These are phyloP conservation scores for Teratosphaeriaceae sp. DNA, from an alignment of 2,329 filamentous ascomycete genomes.

Conservation along the genomic window DNA sequence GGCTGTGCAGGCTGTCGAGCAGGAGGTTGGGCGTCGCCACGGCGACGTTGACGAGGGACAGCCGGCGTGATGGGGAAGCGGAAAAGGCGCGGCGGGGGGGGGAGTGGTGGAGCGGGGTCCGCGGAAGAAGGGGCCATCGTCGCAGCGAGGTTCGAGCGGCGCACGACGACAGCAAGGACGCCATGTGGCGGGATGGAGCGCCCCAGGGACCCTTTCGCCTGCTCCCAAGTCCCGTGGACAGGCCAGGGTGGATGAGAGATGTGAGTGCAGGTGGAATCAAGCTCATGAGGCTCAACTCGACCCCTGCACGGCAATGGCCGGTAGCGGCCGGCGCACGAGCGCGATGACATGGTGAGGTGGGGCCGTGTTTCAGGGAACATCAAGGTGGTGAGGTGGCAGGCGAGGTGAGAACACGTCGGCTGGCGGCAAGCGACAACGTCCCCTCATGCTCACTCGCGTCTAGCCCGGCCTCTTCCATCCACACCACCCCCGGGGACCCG, in stretches of 20 bases:
- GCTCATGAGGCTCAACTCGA: neutral
- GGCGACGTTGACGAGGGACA: constrained; percentile 7
- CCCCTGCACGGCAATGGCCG: neutral
- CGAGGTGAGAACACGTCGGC: neutral
- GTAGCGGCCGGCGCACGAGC: neutral
- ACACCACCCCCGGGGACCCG: neutral
- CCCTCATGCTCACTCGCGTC: neutral
- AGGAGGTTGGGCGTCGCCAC: constrained; percentile 13
- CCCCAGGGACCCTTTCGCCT: no score
- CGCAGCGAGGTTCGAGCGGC: constrained; percentile 8
- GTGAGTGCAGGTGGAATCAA: neutral
- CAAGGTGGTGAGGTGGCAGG: no score
- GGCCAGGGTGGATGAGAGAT: no score
- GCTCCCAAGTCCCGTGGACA: no score
- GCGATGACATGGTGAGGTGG: neutral
- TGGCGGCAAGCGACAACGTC: neutral
- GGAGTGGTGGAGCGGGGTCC: constrained; percentile 12
- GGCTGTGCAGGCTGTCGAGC: constrained; percentile 22
- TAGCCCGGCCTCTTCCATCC: neutral
- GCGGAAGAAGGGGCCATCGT: constrained; percentile 17
- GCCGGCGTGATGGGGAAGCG: constrained; percentile 12
- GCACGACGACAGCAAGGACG: neutral
- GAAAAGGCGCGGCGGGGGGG: constrained; percentile 19
- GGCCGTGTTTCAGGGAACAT: neutral
- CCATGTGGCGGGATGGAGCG: no score